These are phyloP conservation scores for Boeremia lycopersici DNA, from an alignment of 2,329 filamentous ascomycete species.

Conservation along the genomic window DNA sequence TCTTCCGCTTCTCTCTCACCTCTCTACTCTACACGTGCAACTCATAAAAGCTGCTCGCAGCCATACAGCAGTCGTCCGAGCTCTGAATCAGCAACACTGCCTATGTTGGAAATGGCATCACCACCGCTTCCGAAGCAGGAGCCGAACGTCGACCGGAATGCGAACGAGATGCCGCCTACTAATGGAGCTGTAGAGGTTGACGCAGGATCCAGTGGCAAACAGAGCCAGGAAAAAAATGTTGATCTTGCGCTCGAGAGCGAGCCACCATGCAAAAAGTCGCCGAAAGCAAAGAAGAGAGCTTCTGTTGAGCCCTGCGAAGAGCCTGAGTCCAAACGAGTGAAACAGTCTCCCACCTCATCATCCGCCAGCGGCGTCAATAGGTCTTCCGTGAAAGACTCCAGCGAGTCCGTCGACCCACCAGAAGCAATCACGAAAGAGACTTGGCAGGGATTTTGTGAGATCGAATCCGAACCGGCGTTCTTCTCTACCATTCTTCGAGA, in stretches of 20 bases:
- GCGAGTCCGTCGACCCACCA: slow-evolving; percentile 38
- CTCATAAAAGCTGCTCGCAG: too few species aligned
- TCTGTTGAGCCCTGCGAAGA: neutral
- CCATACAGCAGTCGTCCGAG: too few species aligned
- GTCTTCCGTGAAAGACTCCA: neutral
- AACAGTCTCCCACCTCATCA: neutral
- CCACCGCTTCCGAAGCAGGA: neutral
- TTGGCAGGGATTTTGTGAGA: slow-evolving; percentile 78
- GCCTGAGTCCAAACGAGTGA: neutral
- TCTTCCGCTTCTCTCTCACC: too few species aligned
- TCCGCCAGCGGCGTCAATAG: neutral
- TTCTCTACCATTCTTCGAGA: slow-evolving; percentile 85
- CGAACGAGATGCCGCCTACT: neutral
- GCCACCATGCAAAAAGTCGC: neutral
- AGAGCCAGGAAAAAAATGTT: neutral
- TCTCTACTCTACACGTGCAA: too few species aligned
- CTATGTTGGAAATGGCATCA: neutral
- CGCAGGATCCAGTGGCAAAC: neutral
- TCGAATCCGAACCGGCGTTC: slow-evolving; percentile 86
- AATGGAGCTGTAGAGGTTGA: neutral
- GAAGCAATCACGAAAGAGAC: slow-evolving; percentile 48
- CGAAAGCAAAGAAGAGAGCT: neutral
- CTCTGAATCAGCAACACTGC: too few species aligned
- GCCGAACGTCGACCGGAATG: neutral
- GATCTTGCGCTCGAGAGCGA: neutral